Percentiles rank a stretch among this genome's conserved stretches.
Evolutionary conservation across 495 filamentous ascomycete genomes (phyloP).

Genomic region (Lophium mytilinum): DNA sequence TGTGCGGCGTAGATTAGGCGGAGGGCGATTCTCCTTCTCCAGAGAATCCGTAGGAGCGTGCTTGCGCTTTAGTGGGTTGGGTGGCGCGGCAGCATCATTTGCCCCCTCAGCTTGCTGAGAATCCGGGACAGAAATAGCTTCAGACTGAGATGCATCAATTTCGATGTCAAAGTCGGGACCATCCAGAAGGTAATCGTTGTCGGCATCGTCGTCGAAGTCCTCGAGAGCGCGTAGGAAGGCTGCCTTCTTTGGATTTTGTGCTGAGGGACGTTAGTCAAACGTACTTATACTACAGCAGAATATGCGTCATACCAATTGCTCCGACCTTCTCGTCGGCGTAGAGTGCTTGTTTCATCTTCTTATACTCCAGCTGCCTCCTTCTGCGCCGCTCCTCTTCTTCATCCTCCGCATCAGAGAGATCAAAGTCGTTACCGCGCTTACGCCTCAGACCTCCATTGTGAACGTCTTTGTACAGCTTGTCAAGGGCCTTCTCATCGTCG

Average conservation of each 20-base stretch:
- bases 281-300: background rate
- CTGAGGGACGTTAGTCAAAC: slow-evolving; percentile 6
- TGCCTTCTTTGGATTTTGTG: slow-evolving; percentile 78
- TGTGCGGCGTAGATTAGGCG: slow-evolving; percentile 59
- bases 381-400: slow-evolving; percentile 67
- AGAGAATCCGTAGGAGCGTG: slow-evolving; percentile 33
- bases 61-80: slow-evolving; percentile 45
- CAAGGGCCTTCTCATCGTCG: slow-evolving; percentile 72
- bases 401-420: slow-evolving; percentile 82
- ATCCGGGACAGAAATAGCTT: slow-evolving; percentile 30
- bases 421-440: slow-evolving; percentile 65
- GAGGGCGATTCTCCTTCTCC: slow-evolving; percentile 45
- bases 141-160: slow-evolving; percentile 39
- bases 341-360: slow-evolving; percentile 83
- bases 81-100: background rate
- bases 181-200: slow-evolving; percentile 56
- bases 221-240: slow-evolving; percentile 89
- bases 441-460: slow-evolving; percentile 77
- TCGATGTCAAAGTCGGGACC: slow-evolving; percentile 37
- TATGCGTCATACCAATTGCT: slow-evolving; percentile 50
- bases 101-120: slow-evolving; percentile 36
- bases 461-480: slow-evolving; percentile 86
- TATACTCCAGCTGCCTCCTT: slow-evolving; percentile 78
- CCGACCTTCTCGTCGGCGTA: slow-evolving; percentile 85
- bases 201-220: slow-evolving; percentile 70